A percentile compares a stretch with the other conserved stretches of the same genome.
Conservation (phyloP, 2,329 filamentous ascomycete species). For the Atkinsonella texensis region DNA sequence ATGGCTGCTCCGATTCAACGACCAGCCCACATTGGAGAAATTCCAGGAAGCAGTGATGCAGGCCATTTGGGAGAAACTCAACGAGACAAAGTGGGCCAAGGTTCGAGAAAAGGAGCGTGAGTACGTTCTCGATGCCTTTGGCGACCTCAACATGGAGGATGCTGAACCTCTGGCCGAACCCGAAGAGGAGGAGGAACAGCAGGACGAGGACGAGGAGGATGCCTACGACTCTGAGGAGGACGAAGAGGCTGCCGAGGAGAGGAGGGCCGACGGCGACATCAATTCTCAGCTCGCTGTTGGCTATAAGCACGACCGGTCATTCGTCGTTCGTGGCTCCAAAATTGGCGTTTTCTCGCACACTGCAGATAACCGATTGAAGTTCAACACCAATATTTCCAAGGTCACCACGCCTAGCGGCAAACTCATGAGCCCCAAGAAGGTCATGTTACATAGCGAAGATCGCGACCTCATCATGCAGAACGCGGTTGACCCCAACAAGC, state of each 20-base stretch:
- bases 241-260: constrained; percentile 57
- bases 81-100: constrained; percentile 89
- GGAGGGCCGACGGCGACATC: constrained; percentile 58
- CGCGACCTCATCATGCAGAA: constrained; percentile 84
- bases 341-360: constrained; percentile 99
- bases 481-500: constrained; percentile 67
- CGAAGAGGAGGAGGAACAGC: constrained; percentile 41
- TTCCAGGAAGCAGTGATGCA: constrained; percentile 95
- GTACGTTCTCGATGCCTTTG: constrained; percentile 91
- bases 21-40: constrained; percentile 64
- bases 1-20: constrained; percentile 87
- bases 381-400: constrained; percentile 94
- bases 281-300: constrained; percentile 94
- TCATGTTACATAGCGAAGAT: constrained; percentile 90
- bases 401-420: constrained; percentile 80
- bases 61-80: constrained; percentile 91
- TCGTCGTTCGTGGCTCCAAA: constrained; percentile 93
- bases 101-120: constrained; percentile 85
- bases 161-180: constrained; percentile 31
- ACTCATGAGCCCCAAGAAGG: constrained; percentile 87
- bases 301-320: constrained; percentile 93
- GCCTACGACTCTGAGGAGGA: constrained; percentile 61
- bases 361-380: constrained; percentile 81
- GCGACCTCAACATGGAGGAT: constrained; percentile 88
- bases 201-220: constrained; percentile 54